Evolutionary conservation across 2,329 filamentous ascomycete species (phyloP).

Genomic region (Aspergillus amoenus): DNA sequence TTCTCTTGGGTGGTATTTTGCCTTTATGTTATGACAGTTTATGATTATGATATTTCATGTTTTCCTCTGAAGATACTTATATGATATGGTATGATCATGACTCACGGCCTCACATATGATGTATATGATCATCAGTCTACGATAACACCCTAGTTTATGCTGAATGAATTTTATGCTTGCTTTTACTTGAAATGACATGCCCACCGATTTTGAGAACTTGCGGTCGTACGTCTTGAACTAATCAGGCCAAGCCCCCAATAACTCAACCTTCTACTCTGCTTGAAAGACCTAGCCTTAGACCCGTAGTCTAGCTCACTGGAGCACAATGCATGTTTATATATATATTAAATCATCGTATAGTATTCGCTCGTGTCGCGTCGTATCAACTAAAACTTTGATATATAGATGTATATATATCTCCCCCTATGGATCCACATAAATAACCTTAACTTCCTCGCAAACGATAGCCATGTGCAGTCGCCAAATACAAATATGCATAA

Average conservation of each 20-base stretch:
- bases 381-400: neutral
- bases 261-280: no score
- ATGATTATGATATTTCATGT: neutral
- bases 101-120: neutral
- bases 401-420: neutral
- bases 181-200: neutral
- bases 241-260: neutral
- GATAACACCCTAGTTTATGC: neutral
- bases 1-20: neutral
- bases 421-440: no score
- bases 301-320: neutral
- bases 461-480: no score
- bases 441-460: no score
- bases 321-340: neutral
- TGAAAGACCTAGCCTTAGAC: neutral
- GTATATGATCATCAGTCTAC: neutral
- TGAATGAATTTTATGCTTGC: neutral
- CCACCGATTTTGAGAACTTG: no score
- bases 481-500: no score
- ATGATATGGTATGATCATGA: neutral
- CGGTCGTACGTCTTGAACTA: no score
- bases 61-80: neutral
- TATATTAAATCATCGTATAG: neutral
- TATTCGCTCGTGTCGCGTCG: neutral
- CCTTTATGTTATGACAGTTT: neutral